Evolutionary conservation across 179 eudicot species (phyloP), one percentile per base, ranked within the genome.

Genomic region (Spergularia azorica): DNA sequence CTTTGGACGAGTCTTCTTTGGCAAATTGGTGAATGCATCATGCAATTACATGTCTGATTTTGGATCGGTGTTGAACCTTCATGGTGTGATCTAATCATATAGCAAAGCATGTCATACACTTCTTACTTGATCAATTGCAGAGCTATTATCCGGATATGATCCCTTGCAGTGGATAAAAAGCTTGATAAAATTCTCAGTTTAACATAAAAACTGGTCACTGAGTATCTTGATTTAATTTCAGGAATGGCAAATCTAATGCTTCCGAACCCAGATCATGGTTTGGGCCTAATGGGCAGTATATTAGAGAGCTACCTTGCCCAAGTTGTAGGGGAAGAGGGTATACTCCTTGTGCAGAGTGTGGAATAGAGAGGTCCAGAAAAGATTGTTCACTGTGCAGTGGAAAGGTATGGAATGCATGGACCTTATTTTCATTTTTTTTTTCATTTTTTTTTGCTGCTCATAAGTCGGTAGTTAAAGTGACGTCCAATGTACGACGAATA

Each of bases 311-410:
- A 72, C 99, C 99, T 70, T 95, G 99, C 79, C 99, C 99, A 32
- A 91, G 89, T 74, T 95, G 99, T 83, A 85, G 99, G 73, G 99
- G 98, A 86, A 87, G 99, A 79, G 99, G 99, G 20, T 95, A 95
- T 76, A 87, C 96, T 78, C 94, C 89, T 57, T 93, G 98, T 79
- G 63, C 86, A 16, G 88, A 88, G 83, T 95, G 99, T 74, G 97
- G 99, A 79, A 92, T 95, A 68, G 98, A 91, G 67, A 85, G 94
- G 77, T 87, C 98, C 36, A 86, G 93, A 76, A 70, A 82, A 76
- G 97, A 93, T 76, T 95, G 99, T 80, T 83, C 93, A 56, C 81
- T 85, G 21, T 95, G 99, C 81, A 84, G 84, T 68, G 99, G 98
- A 51, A 95, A 91, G 97, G 99, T 91, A 79, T 16, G 46, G 64